These are phyloP conservation scores for Diplodia seriata DNA, from an alignment of 2,329 filamentous ascomycete genomes.

Conservation along the genomic window DNA sequence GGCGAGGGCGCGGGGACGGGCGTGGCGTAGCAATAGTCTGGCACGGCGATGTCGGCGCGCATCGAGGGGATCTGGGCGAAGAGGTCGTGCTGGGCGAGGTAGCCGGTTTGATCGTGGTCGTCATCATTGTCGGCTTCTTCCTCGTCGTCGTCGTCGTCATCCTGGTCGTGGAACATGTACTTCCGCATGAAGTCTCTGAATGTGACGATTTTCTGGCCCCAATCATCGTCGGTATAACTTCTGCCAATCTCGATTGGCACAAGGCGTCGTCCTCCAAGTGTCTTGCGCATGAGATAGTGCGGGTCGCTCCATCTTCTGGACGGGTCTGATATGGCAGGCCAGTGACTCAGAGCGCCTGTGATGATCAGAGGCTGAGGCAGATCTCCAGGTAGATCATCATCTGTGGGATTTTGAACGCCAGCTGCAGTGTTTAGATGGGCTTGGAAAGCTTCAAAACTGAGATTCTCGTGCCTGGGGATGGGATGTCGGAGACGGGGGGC, in stretches of 20 bases:
- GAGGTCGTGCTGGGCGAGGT: conserved; percentile 91
- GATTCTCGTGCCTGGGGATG: conserved; percentile 28
- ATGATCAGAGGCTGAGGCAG: conserved; percentile 69
- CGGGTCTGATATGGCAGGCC: conserved; percentile 73
- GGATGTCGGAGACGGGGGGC: conserved; percentile 8
- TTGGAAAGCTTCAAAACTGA: conserved; percentile 43
- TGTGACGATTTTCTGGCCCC: conserved; percentile 81
- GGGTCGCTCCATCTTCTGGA: conserved; percentile 74
- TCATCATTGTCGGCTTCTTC: background rate
- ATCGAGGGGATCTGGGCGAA: conserved; percentile 81
- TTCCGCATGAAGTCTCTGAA: conserved; percentile 73
- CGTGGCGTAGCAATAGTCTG: conserved; percentile 81
- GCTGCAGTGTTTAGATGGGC: conserved; percentile 35
- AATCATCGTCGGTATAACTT: conserved; percentile 84
- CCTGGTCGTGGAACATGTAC: conserved; percentile 59
- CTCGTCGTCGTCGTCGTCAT: background rate
- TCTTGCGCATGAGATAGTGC: conserved; percentile 74
- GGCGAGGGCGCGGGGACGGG: conserved; percentile 58
- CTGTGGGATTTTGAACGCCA: background rate
- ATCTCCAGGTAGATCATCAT: conserved; percentile 5
- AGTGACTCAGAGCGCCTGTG: conserved; percentile 67
- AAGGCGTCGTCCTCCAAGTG: conserved; percentile 76
- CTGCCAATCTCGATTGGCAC: conserved; percentile 87
- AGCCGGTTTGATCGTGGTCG: conserved; percentile 57
- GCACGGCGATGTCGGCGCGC: conserved; percentile 75